A percentile compares a stretch with the other conserved stretches of the same genome.
These are phyloP conservation scores for Ceratobasidium sp. DNA, from an alignment of 1,284 basidiomycete species.

Conservation along the genomic window DNA sequence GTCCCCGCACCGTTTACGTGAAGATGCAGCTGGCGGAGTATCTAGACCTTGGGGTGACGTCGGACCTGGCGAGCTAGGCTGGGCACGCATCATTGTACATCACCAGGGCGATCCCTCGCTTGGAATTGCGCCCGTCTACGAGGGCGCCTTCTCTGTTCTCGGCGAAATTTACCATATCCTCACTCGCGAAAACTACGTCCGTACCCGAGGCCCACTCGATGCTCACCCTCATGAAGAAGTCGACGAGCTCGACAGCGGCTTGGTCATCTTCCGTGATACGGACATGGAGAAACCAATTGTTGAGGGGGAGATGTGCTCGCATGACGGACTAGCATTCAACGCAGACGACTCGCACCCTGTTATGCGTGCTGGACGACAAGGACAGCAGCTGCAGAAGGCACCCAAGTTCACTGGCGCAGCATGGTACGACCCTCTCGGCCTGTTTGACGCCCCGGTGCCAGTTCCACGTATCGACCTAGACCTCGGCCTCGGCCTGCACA, in stretches of 20 bases:
- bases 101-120: slow-evolving; percentile 68
- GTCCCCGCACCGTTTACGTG: slow-evolving; percentile 68
- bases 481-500: slow-evolving; percentile 52
- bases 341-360: slow-evolving; percentile 72
- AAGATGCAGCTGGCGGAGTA: slow-evolving; percentile 65
- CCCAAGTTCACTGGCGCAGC: slow-evolving; percentile 53
- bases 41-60: slow-evolving; percentile 61
- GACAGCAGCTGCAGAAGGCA: slow-evolving; percentile 45
- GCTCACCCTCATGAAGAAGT: slow-evolving; percentile 67
- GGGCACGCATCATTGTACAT: slow-evolving; percentile 79
- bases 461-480: slow-evolving; percentile 53
- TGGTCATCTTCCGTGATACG: slow-evolving; percentile 81
- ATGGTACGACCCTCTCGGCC: slow-evolving; percentile 62
- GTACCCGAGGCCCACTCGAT: slow-evolving; percentile 55
- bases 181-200: slow-evolving; percentile 78
- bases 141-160: slow-evolving; percentile 79
- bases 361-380: slow-evolving; percentile 53
- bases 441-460: slow-evolving; percentile 52
- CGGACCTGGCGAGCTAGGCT: slow-evolving; percentile 68
- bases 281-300: slow-evolving; percentile 60
- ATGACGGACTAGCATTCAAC: slow-evolving; percentile 80
- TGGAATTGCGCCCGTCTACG: slow-evolving; percentile 71
- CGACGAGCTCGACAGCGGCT: slow-evolving; percentile 62
- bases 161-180: slow-evolving; percentile 80
- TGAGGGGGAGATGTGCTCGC: slow-evolving; percentile 70